Conservation (phyloP, 202 grass and related monocot species). For the Eragrostis tef region DNA sequence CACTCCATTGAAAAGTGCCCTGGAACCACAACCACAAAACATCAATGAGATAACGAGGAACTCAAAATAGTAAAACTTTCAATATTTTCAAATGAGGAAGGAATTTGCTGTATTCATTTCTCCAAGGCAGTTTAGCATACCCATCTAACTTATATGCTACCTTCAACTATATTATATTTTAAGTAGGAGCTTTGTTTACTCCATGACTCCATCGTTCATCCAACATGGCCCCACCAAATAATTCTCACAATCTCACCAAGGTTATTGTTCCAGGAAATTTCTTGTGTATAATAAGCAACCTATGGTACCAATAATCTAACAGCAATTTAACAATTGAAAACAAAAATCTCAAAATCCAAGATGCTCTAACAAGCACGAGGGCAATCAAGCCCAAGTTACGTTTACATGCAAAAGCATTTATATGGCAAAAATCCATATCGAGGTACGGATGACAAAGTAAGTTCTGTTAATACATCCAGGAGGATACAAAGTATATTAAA, state of each 20-base stretch:
- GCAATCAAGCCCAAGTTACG: neutral
- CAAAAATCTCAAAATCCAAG: neutral
- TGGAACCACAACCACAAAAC: conserved; percentile 48
- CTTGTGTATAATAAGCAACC: neutral
- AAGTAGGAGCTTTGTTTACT: neutral
- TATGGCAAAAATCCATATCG: conserved; percentile 1
- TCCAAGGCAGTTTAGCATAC: conserved; percentile 11
- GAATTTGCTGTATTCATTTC: neutral
- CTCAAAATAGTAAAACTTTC: conserved; percentile 3
- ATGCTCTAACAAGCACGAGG: neutral
- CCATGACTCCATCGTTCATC: neutral
- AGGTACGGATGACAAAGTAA: neutral
- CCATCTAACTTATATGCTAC: conserved; percentile 16
- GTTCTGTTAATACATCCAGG: conserved; percentile 14
- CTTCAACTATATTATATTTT: conserved; percentile 8
- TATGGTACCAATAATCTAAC: conserved; percentile 2
- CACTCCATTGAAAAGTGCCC: conserved; percentile 76
- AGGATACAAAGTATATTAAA: conserved; percentile 2
- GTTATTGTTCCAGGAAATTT: neutral
- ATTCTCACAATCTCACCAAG: conserved; percentile 7
- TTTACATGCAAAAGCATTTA: neutral
- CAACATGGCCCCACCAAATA: neutral
- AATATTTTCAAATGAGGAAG: neutral
- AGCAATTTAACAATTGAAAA: neutral
- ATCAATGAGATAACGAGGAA: neutral